Evolutionary conservation across 169 alveolate genomes (phyloP), one percentile per base, ranked within the genome.

Genomic region (Plasmodium falciparum): DNA sequence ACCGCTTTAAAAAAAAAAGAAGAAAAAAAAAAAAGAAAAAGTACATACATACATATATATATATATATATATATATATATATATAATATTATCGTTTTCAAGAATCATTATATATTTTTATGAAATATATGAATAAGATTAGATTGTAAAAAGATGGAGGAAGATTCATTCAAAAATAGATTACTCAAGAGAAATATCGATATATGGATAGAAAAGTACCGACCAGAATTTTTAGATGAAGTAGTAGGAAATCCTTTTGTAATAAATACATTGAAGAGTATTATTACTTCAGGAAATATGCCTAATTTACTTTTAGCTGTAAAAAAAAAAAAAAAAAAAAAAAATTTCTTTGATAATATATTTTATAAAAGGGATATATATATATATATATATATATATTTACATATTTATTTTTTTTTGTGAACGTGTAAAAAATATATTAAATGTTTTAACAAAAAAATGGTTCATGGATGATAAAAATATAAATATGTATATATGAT

Each of bases 171-270:
- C 24, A 69, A 70, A 72, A 88, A 88, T 67, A 88, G 88, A 61
- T 65, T 74, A 49, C 71, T 72, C 74, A 94, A 93, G 56, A 73
- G 90, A 17, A 71, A 88, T 26, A 95, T 92, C 83, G 97, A 95
- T 59, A 95, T 95, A 69, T 97, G 99, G 99, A 96, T 98, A 52
- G 99, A 99, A 88, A 99, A 98, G 89, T 98, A 98, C 92, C 95
- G 99, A 15, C 99, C 99, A 11, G 95, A 93, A 66, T 91, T 95
- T 9, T 93, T 99, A 52, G 97, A 95, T 26, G 99, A 98, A 80
- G 98, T 99, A 45, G 98, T 97, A 62, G 99, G 99, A 24, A 98
- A 99, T 88, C 97, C 96, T 50, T 96, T 97, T 75, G 98, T 98
- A 54, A 93, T 98, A 50, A 95, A 95, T 24, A 95, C 99, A 17